Base-by-base conservation (phyloP, 2,329 filamentous ascomycete species). In the Fusarium camptoceras region DNA sequence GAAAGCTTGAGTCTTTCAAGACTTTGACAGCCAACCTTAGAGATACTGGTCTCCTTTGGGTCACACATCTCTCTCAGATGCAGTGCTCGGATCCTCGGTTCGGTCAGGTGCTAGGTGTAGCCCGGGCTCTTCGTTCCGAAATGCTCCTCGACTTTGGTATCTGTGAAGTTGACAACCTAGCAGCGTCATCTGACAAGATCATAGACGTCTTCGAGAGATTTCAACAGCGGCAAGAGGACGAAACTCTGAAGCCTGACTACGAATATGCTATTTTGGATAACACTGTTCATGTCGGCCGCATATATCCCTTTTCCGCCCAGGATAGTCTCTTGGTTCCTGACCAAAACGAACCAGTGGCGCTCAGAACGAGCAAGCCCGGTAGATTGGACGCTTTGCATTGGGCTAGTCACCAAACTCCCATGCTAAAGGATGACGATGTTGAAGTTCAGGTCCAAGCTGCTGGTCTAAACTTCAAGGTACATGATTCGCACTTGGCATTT, bases 331-430 rank as follows among this genome's bases (percentile, higher is more conserved):
- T 43, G 7, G n/a, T 34, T 7, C 28, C 37, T 3, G 34, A 9
- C 11, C 14, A 58, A 20, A 18, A 54, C 8, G 55, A 54, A 9
- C 55, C 47, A 18, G 12, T 54, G n/a, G 55, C 55, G 1, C 55
- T 58, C 11, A 10, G 47, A 9, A 58, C 55, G 22, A 59, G 22
- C 18, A 59, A 44, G n/a, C 55, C 55, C 7, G 55, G 48, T 9
- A 39, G 41, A n/a, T n/a, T 59, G 7, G 41, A 56, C 24, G 30
- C 41, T 28, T n/a, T 59, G 3, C 56, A 56, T 31, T 59, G 56
- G 56, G 50, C 50, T 2, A 30, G 24, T 3, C 46, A 46, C 20
- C 24, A 39, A 22, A 25, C 56, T 6, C 49, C 30, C 1, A 10
- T 16, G 3, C 49, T 59, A 7, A n/a, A 30, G 3, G 25, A 5